Conservation (phyloP, 179 eudicot species). For the Amaranthus tricolor region DNA sequence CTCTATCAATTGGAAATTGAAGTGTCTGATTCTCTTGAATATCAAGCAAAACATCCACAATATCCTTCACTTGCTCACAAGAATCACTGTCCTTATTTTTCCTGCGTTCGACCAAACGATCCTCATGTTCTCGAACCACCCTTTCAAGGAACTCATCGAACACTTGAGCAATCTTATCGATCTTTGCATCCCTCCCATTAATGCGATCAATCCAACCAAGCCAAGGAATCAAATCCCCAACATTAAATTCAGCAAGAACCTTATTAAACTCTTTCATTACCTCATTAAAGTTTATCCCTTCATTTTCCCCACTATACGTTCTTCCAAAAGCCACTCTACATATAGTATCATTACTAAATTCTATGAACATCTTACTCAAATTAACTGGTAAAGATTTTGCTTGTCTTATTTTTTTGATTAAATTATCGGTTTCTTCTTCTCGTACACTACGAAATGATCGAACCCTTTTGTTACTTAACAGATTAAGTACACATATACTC, state of each 20-base stretch:
- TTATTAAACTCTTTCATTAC: conserved; percentile 24
- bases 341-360: conserved; percentile 26
- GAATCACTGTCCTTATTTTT: not conserved
- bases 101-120: not conserved
- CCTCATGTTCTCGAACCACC: conserved; percentile 29
- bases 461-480: conserved; percentile 35
- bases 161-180: conserved; percentile 26
- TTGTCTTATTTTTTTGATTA: conserved; percentile 30
- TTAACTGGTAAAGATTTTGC: conserved; percentile 21
- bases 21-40: conserved; percentile 23
- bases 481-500: conserved; percentile 39
- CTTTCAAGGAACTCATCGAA: conserved; percentile 33
- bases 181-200: conserved; percentile 29
- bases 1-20: conserved; percentile 28
- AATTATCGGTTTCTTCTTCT: conserved; percentile 34
- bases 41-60: conserved; percentile 36
- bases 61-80: conserved; percentile 23
- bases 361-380: conserved; percentile 35
- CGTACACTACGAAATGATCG: conserved; percentile 29
- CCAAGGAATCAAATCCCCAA: conserved; percentile 43
- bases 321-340: conserved; percentile 49
- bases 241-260: conserved; percentile 33
- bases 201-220: conserved; percentile 31
- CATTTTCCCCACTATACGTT: conserved; percentile 28
- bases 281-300: conserved; percentile 16